Evolutionary conservation across 2,329 filamentous ascomycete species (phyloP).

Genomic region (Penicillium sp.): DNA sequence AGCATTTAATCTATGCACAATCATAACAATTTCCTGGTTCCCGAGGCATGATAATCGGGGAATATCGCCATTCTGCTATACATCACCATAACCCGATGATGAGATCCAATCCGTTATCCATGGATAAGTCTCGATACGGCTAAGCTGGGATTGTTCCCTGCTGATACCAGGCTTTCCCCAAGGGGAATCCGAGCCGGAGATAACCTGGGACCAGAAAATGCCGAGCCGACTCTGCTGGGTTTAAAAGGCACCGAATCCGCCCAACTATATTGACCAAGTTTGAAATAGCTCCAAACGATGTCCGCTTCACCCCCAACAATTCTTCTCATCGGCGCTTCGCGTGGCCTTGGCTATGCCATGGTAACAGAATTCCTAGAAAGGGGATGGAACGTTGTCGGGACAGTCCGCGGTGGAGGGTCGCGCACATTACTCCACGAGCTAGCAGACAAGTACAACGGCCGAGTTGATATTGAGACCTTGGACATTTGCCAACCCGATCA

Average conservation of each 20-base stretch:
- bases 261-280: background rate
- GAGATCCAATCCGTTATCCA: too few species aligned
- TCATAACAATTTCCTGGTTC: background rate
- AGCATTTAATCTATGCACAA: too few species aligned
- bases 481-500: slow-evolving; percentile 1
- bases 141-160: background rate
- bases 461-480: background rate
- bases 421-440: background rate
- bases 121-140: background rate
- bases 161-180: background rate
- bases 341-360: slow-evolving; percentile 1
- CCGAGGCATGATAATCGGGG: too few species aligned
- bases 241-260: background rate
- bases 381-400: slow-evolving; percentile 1
- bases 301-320: background rate
- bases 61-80: too few species aligned
- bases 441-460: background rate
- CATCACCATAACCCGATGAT: too few species aligned
- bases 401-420: background rate
- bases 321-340: background rate
- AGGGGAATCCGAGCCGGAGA: background rate
- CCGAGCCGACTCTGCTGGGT: background rate
- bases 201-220: background rate
- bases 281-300: background rate
- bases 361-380: background rate